These are phyloP conservation scores for Cucurbita moschata DNA, from an alignment of 306 rosid genomes.

Conservation along the genomic window DNA sequence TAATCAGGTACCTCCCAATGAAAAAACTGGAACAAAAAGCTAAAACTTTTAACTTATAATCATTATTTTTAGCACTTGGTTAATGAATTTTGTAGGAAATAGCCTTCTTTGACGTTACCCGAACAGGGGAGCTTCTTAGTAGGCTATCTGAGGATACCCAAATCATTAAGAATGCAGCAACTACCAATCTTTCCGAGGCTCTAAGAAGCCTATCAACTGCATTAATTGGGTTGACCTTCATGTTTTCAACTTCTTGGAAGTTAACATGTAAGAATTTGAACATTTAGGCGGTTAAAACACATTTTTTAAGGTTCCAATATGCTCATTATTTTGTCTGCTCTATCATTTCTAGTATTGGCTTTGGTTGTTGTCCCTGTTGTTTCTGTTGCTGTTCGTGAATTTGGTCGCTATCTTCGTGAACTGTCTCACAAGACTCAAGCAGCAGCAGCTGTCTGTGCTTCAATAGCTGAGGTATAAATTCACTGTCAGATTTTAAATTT, in stretches of 20 bases:
- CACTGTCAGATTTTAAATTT: background rate
- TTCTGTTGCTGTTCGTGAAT: constrained; percentile 61
- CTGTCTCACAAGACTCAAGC: constrained; percentile 77
- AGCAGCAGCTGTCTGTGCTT: constrained; percentile 72
- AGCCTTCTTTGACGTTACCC: constrained; percentile 72
- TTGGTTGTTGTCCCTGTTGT: constrained; percentile 60
- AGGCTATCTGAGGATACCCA: constrained; percentile 83
- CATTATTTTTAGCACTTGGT: background rate
- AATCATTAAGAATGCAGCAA: constrained; percentile 75
- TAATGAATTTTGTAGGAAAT: constrained; percentile 46
- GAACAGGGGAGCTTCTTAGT: constrained; percentile 74
- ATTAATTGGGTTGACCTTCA: constrained; percentile 55
- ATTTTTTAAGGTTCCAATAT: background rate
- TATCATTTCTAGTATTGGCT: constrained; percentile 40
- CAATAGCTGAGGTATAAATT: constrained; percentile 56
- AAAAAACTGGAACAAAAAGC: background rate
- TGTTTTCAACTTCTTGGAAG: constrained; percentile 70
- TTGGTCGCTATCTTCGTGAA: constrained; percentile 71
- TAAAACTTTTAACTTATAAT: background rate
- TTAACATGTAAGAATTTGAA: constrained; percentile 47
- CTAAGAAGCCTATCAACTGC: constrained; percentile 52
- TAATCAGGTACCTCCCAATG: constrained; percentile 29
- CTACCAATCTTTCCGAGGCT: constrained; percentile 83
- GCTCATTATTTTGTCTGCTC: background rate
- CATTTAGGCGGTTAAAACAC: background rate